Percentiles rank a stretch among this genome's conserved stretches.
Evolutionary conservation across 2,329 filamentous ascomycete genomes (phyloP).

Genomic region (Hypocreales sp.): DNA sequence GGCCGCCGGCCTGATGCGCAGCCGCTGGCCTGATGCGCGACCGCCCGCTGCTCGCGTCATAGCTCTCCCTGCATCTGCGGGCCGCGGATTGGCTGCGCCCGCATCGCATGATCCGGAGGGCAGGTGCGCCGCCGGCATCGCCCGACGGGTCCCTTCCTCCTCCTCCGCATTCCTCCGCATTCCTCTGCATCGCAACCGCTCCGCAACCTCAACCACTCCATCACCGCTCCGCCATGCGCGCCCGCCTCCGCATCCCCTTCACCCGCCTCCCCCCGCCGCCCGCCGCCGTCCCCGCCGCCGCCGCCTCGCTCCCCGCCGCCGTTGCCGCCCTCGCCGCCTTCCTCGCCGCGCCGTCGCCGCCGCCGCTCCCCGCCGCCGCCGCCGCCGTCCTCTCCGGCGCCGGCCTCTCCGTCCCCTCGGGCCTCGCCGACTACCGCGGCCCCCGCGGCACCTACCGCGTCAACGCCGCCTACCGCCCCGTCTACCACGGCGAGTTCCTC

Average conservation of each 20-base stretch:
- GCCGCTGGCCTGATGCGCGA: too few species aligned
- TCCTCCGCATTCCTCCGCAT: too few species aligned
- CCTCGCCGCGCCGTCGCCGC: slow-evolving; percentile 44
- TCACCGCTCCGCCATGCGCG: slow-evolving; percentile 50
- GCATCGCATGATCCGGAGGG: too few species aligned
- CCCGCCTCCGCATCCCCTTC: slow-evolving; percentile 76
- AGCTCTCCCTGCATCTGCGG: too few species aligned
- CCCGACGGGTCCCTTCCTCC: too few species aligned
- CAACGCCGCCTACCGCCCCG: slow-evolving; percentile 80
- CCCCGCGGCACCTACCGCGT: slow-evolving; percentile 81
- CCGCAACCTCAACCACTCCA: too few species aligned
- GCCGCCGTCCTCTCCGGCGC: slow-evolving; percentile 56
- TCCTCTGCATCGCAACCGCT: too few species aligned
- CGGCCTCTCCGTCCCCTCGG: slow-evolving; percentile 84
- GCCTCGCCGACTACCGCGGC: slow-evolving; percentile 84
- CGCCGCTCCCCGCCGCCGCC: slow-evolving; percentile 28
- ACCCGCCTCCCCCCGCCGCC: slow-evolving; percentile 68
- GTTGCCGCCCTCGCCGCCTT: slow-evolving; percentile 66
- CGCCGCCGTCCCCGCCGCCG: slow-evolving; percentile 56
- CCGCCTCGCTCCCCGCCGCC: slow-evolving; percentile 55
- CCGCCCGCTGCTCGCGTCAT: too few species aligned
- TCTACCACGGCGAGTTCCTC: slow-evolving; percentile 86
- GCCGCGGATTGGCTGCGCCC: too few species aligned
- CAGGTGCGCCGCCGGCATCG: too few species aligned
- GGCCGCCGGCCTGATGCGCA: too few species aligned